phyloP scores from a whole-genome alignment of 2,329 filamentous ascomycete genomes.

The Huntiella abstrusa region DNA sequence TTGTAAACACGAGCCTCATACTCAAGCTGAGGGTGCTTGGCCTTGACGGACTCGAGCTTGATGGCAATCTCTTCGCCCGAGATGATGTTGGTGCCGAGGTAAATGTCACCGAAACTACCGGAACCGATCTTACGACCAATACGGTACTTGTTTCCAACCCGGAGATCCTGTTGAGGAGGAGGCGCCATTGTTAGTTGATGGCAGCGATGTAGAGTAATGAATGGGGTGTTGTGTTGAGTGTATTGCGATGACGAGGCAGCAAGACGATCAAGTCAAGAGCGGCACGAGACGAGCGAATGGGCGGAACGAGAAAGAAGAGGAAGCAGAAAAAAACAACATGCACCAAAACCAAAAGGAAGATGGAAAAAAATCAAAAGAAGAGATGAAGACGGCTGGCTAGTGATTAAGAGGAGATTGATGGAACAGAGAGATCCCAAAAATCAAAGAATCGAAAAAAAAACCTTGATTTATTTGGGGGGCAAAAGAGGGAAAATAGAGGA shows the following conservation, averaged over 20 bases:
- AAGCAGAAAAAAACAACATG: neutral
- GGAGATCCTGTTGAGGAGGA: slow-evolving; percentile 53
- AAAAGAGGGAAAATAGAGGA: neutral
- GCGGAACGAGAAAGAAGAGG: neutral
- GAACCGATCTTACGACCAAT: slow-evolving; percentile 98
- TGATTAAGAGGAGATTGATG: neutral
- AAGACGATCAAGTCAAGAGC: neutral
- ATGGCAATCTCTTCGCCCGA: slow-evolving; percentile 98
- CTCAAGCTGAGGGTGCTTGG: slow-evolving; percentile 96
- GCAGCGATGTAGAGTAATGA: neutral
- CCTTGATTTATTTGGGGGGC: neutral
- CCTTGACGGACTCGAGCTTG: slow-evolving; percentile 98
- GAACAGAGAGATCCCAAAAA: neutral
- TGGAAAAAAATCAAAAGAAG: neutral
- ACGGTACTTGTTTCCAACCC: slow-evolving; percentile 98
- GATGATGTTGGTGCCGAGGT: slow-evolving; percentile 98
- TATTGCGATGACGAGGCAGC: neutral
- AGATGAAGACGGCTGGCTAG: too few relatives aligned
- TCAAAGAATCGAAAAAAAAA: neutral
- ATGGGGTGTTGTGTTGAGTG: neutral
- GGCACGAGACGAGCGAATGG: neutral
- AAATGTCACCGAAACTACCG: slow-evolving; percentile 95
- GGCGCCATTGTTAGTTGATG: slow-evolving; percentile 3
- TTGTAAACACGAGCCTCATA: slow-evolving; percentile 93
- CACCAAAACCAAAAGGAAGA: neutral